Evolutionary conservation across 2,329 filamentous ascomycete genomes (phyloP), one percentile per base, ranked within the genome.

Genomic region (Fusarium sp.): DNA sequence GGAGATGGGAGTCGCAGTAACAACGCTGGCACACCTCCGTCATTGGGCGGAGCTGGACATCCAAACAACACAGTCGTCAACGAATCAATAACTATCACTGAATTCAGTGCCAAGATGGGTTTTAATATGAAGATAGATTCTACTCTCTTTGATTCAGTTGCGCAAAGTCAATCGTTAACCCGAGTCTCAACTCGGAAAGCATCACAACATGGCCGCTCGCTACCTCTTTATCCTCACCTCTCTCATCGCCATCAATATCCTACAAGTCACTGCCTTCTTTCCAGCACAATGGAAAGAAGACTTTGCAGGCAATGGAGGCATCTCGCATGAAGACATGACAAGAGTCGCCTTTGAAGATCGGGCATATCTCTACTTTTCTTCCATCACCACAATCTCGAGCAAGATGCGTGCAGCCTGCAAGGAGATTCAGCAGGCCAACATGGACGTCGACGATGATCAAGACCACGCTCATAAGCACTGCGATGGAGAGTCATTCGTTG

Each of bases 261-360:
- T 31, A 3, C 31, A 5, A 35, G 52, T 7, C 5, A 1, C 13
- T 2, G 52, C 52, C 52, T 57, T 57, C 52, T 57, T 57, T n/a
- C 52, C 52, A 22, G 29, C 52, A 37, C 52, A 57, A 57, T 57
- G 52, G 52, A 57, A 57, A 18, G 52, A 57, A 37, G 52, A 57
- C 31, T 37, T 35, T 57, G 52, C 52, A 4, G 52, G 52, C 1
- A 57, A 57, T 14, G 52, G 52, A 10, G 52, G 52, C 16, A 57
- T 57, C 31, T 57, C 52, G 1, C 52, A 57, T 20, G 52, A 57
- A 20, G 52, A 57, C 31, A 57, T 57, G 52, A 57, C 52, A 1
- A 35, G 31, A 37, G 52, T 57, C 14, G 52, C 52, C 52, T 57
- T 57, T 57, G 52, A 57, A 18, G 52, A 57, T 20, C 31, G 52